Evolutionary conservation across 805 yeast species (phyloP).

Genomic region (Saturnispora diversa): DNA sequence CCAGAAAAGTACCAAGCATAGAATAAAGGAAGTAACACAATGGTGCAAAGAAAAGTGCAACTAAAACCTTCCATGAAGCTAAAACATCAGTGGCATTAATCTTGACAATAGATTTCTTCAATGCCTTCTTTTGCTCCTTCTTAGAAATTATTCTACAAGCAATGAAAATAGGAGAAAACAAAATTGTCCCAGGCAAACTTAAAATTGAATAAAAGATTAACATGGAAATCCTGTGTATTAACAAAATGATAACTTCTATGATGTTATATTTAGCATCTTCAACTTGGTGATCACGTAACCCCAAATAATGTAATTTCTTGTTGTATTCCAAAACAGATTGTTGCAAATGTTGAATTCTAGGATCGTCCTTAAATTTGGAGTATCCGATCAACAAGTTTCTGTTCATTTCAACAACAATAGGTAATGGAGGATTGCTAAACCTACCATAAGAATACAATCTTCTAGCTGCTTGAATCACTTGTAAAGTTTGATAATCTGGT

Average conservation of each 20-base stretch:
- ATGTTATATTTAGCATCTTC: slow-evolving; percentile 45
- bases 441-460: slow-evolving; percentile 61
- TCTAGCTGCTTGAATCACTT: slow-evolving; percentile 88
- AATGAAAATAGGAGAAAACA: slow-evolving; percentile 83
- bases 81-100: slow-evolving; percentile 86
- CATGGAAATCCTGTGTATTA: slow-evolving; percentile 49
- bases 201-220: slow-evolving; percentile 48
- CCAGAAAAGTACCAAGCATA: slow-evolving; percentile 35
- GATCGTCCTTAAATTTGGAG: slow-evolving; percentile 62
- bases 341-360: slow-evolving; percentile 54
- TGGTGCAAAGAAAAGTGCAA: slow-evolving; percentile 84
- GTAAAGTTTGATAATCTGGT: slow-evolving; percentile 80
- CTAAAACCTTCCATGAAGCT: slow-evolving; percentile 92
- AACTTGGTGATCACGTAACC: slow-evolving; percentile 67
- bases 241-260: slow-evolving; percentile 40
- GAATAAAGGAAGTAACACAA: slow-evolving; percentile 75
- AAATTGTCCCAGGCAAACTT: slow-evolving; percentile 77
- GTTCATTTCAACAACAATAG: slow-evolving; percentile 83
- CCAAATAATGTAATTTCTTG: slow-evolving; percentile 49
- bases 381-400: slow-evolving; percentile 80
- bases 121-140: slow-evolving; percentile 66
- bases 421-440: slow-evolving; percentile 51
- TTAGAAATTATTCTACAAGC: slow-evolving; percentile 64
- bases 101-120: slow-evolving; percentile 81
- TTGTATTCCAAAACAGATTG: slow-evolving; percentile 65